Percentiles rank a stretch among this genome's conserved stretches.
Conservation (phyloP, 164 flowering plant genomes). For the Paratinospora sagittata region DNA sequence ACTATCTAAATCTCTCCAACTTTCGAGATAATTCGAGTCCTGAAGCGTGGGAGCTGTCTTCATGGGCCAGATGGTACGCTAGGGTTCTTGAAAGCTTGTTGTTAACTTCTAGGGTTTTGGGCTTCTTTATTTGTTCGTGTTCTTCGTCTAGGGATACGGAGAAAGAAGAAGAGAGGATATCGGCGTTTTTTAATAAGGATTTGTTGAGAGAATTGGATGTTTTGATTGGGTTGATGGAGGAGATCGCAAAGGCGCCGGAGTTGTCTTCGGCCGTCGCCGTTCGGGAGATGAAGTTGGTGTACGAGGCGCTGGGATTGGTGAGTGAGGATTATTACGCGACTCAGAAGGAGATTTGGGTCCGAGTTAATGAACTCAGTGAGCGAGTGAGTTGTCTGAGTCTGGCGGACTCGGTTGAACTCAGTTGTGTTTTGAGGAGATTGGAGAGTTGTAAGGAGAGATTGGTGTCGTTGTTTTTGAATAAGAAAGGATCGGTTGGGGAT, state of each 20-base stretch:
- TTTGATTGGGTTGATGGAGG: conserved; percentile 39
- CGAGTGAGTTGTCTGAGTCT: conserved; percentile 36
- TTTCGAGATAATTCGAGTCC: conserved; percentile 44
- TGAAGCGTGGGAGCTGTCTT: conserved; percentile 42
- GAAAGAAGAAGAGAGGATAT: conserved; percentile 22
- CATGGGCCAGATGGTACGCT: conserved; percentile 70
- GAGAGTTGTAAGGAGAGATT: conserved; percentile 45
- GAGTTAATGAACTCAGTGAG: conserved; percentile 38
- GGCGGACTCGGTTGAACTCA: conserved; percentile 44
- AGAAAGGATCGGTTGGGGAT: conserved; percentile 24
- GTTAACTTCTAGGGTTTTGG: conserved; percentile 37
- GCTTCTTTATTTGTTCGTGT: conserved; percentile 36
- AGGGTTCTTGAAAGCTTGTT: conserved; percentile 43
- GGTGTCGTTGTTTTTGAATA: conserved; percentile 24
- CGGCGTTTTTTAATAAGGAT: conserved; percentile 31
- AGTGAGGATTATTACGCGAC: conserved; percentile 35
- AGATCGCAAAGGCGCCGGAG: conserved; percentile 41
- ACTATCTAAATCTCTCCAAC: conserved; percentile 54
- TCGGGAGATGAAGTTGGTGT: conserved; percentile 32
- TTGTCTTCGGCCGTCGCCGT: conserved; percentile 9
- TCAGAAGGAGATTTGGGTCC: conserved; percentile 37
- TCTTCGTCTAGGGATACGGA: conserved; percentile 16
- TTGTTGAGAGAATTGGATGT: conserved; percentile 37
- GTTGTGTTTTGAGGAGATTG: conserved; percentile 34
- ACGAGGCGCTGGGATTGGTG: conserved; percentile 37